These are phyloP conservation scores for Sporisorium reilianum DNA, from an alignment of 1,284 basidiomycete species.

Conservation along the genomic window DNA sequence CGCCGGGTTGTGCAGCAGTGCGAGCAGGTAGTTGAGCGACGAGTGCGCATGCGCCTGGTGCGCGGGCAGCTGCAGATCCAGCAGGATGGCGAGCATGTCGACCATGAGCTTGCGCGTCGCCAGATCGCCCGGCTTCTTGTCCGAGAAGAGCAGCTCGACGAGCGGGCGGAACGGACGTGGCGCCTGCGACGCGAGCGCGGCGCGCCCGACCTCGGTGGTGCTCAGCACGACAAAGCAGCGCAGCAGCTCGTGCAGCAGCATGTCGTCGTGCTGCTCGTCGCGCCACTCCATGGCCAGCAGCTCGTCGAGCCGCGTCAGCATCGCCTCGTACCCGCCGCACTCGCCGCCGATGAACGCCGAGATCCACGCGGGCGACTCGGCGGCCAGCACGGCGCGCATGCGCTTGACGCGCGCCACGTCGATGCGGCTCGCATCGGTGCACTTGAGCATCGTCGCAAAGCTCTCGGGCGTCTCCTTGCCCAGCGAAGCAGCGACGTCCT, in stretches of 20 bases:
- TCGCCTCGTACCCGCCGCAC: constrained; percentile 82
- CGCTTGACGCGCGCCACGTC: constrained; percentile 52
- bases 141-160: constrained; percentile 86
- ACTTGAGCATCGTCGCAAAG: constrained; percentile 58
- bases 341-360: constrained; percentile 80
- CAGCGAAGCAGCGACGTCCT: constrained; percentile 29
- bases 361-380: constrained; percentile 79
- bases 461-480: constrained; percentile 49
- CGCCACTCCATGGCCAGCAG: constrained; percentile 95
- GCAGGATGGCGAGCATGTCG: constrained; percentile 77
- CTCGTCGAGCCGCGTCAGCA: constrained; percentile 89
- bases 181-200: constrained; percentile 81
- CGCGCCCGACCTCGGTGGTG: constrained; percentile 80
- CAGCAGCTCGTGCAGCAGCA: constrained; percentile 89
- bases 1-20: constrained; percentile 56
- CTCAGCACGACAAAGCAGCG: constrained; percentile 93
- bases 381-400: constrained; percentile 62
- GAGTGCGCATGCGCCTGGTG: constrained; percentile 32
- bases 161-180: constrained; percentile 88
- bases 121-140: constrained; percentile 96
- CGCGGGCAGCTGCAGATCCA: constrained; percentile 61
- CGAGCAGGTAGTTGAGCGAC: constrained; percentile 54
- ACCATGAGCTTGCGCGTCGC: constrained; percentile 88
- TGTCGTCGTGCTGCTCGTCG: constrained; percentile 97
- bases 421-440: constrained; percentile 42